phyloP scores from a whole-genome alignment of 305 asterid species.

The Petunia hybrid region DNA sequence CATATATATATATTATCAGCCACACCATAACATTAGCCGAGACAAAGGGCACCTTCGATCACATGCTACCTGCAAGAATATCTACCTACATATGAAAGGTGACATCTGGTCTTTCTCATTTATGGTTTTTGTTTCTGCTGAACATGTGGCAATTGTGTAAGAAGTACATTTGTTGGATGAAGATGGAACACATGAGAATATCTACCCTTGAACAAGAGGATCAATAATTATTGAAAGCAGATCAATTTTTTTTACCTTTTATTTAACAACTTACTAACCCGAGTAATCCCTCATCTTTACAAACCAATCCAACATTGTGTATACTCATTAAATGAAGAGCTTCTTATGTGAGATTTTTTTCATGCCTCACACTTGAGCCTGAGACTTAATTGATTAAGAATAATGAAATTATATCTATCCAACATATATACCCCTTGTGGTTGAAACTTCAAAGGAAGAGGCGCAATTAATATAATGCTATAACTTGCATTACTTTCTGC shows the following conservation, averaged over 20 bases:
- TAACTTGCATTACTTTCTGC: slow-evolving; percentile 1
- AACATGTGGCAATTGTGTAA: slow-evolving; percentile 30
- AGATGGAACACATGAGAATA: slow-evolving; percentile 20
- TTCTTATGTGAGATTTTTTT: too few relatives aligned
- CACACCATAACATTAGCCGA: slow-evolving; percentile 25
- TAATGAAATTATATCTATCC: too few relatives aligned
- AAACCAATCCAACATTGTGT: too few relatives aligned
- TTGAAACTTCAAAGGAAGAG: too few relatives aligned
- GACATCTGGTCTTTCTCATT: slow-evolving; percentile 32
- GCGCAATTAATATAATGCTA: too few relatives aligned
- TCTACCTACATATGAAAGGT: slow-evolving; percentile 27
- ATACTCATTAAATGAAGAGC: too few relatives aligned
- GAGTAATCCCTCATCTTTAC: too few relatives aligned
- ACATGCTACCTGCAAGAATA: slow-evolving; percentile 32
- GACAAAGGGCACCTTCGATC: slow-evolving; percentile 29
- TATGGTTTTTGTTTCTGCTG: background rate
- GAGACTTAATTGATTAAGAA: too few relatives aligned
- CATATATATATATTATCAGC: slow-evolving; percentile 25
- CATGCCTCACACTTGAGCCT: too few relatives aligned
- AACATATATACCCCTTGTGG: too few relatives aligned
- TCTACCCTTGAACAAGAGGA: slow-evolving; percentile 21
- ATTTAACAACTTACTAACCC: too few relatives aligned
- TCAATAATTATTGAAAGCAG: background rate
- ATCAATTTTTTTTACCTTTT: too few relatives aligned
- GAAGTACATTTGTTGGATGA: slow-evolving; percentile 29